Evolutionary conservation across 2,329 filamentous ascomycete genomes (phyloP), one percentile per base, ranked within the genome.

Genomic region (Aspergillus sclerotialis): DNA sequence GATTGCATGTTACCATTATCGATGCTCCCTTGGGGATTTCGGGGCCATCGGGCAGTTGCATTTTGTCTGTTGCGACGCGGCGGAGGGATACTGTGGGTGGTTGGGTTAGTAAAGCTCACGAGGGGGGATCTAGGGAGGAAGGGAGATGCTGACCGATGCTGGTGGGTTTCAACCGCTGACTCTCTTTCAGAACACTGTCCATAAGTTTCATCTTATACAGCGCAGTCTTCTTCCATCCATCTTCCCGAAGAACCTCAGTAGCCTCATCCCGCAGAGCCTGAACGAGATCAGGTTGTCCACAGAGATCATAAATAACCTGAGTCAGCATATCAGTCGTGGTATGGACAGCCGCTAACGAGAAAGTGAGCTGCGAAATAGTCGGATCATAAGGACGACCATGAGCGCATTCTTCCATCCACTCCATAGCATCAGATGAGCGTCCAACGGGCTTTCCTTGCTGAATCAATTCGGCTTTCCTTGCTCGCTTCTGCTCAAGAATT

Each of bases 171-270:
- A 58, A 19, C 2, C 65, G 48, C 30, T 60, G 56, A 3, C 35
- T 47, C 40, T 69, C 64, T 32, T 67, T 67, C 35, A 68, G 43
- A 1, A 60, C 53, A 33, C 65, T 68, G 42, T 69, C 65, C 41
- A 68, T 40, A 2, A 65, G 45, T 38, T 58, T 60, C 26, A 69
- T 44, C 28, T 61, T 58, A 38, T 58, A 59, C 3, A 69, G 42
- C 0, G 58, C 42, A 1, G 51, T 53, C 41, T 63, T 64, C 11
- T 45, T 54, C 53, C 54, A 63, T 0, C 53, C 55, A 2, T 46
- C 28, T 4, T 35, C 28, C 7, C 30, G 16, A 4, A 48, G 14
- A 2, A 54, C 46, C 1, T 23, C 18, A 6, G 50, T 36, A 17
- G 50, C 36, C 18, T 56, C 52, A 3, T 48, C 19, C 2, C 52